phyloP scores from a whole-genome alignment of 2,329 filamentous ascomycete species.

The Cytospora chrysosperma region DNA sequence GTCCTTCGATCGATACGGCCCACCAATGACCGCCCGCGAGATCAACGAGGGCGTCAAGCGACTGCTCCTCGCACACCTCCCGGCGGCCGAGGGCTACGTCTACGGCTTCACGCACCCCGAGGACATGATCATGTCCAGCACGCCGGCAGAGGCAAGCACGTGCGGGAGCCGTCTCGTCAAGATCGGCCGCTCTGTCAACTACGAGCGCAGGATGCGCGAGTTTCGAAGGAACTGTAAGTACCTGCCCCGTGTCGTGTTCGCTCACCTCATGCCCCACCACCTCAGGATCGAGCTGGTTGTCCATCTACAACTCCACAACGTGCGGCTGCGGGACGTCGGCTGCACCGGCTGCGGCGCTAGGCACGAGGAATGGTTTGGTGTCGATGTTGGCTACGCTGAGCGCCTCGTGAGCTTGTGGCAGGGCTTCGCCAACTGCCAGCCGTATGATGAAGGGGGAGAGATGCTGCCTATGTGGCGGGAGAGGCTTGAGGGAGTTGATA shows the following conservation, averaged over 20 bases:
- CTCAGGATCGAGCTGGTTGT: constrained; percentile 33
- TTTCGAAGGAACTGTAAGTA: constrained; percentile 32
- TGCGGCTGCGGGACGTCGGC: constrained; percentile 28
- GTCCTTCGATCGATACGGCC: constrained; percentile 5
- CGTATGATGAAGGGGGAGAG: constrained; percentile 30
- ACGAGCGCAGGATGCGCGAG: constrained; percentile 27
- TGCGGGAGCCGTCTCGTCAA: constrained; percentile 29
- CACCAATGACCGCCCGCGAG: not conserved
- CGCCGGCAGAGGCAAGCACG: not conserved
- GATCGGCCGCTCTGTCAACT: constrained; percentile 32
- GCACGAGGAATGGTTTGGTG: constrained; percentile 34
- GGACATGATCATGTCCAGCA: constrained; percentile 21
- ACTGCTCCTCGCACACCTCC: constrained; percentile 7
- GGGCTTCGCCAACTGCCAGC: constrained; percentile 30
- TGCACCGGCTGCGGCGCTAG: constrained; percentile 28
- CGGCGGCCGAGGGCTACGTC: constrained; percentile 25
- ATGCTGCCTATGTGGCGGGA: constrained; percentile 29
- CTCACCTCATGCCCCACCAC: constrained; percentile 26
- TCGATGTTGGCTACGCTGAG: constrained; percentile 24
- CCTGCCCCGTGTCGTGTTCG: constrained; percentile 24
- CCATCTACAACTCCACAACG: constrained; percentile 31
- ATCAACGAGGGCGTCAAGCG: constrained; percentile 21
- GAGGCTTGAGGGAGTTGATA: constrained; percentile 28
- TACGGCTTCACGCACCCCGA: constrained; percentile 31
- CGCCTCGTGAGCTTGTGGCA: constrained; percentile 30